Evolutionary conservation across 345 rosid genomes (phyloP), one percentile per base, ranked within the genome.

Genomic region (Salix suchowensis): DNA sequence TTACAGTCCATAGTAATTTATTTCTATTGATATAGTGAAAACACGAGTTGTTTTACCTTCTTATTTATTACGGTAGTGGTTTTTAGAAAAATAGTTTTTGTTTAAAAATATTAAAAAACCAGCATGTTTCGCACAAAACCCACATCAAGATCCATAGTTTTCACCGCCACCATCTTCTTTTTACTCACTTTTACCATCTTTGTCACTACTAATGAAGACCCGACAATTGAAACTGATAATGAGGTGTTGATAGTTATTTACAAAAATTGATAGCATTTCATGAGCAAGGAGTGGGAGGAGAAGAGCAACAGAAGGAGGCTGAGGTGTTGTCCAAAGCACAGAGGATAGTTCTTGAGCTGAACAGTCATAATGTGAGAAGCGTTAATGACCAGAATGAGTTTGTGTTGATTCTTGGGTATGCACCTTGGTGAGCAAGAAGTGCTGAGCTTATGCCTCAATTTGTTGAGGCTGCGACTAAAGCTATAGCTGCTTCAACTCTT

Each of bases 371-470:
- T 79, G 28, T 83, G 64, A 85, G 76, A 78, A 88, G 86, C 75
- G 77, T 83, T 37, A 82, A 86, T 60, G 32, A 30, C 4, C 32
- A 30, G 32, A 30, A 30, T 30, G 32, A 30, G 32, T 30, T 30
- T 30, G 32, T 92, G 32, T 52, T 94, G 86, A 81, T 92, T 78
- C 81, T 94, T 54, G 98, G 98, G 13, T 94, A 92, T 67, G 94
- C 97, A 2, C 96, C 98, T 42, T 94, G 98, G 97, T 91, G 93
- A 21, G 81, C 85, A 15, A 86, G 97, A 61, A 89, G 98, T 81
- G 98, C 98, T 28, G 98, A 94, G 80, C 84, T 94, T 40, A 94
- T 94, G 97, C 98, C 98, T 40, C 84, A 84, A 54, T 94, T 89
- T 40, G 91, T 94, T 50, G 94, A 92, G 80, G 97, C 98, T 71